Base-by-base conservation (phyloP, 208 protist genomes). In the Trypanosoma platydactyli region DNA sequence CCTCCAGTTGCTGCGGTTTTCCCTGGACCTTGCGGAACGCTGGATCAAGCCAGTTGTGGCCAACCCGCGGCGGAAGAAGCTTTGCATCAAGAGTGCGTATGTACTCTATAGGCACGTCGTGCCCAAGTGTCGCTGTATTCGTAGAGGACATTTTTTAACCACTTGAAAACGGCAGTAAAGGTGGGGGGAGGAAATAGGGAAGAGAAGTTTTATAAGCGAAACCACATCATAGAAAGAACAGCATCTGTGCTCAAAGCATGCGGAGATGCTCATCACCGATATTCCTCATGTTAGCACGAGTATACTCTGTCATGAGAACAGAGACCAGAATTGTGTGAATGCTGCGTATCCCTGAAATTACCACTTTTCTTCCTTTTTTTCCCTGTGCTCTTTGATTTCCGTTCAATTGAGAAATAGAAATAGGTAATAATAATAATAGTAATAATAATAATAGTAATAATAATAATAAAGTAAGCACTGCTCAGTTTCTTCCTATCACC, bases 31-130 rank as follows among this genome's bases (percentile, higher is more conserved):
- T 77, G 27, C 85, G 85, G 66, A 95, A 95, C 29, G 90, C 90
- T 65, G 83, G 81, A 51, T 95, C 90, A 50, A 84, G 86, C 90
- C 90, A 95, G 71, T 95, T 95, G 80, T 93, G 83, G 1, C 90
- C 90, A 24, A 93, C 85, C 22, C 83, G 79, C n/a, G 84, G 86
- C 4, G 90, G 90, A 33, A 95, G 80, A 15, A 94, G 71, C 46
- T 86, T 80, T 3, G 75, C 68, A 62, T 95, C 85, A 24, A 81
- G 74, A 5, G 83, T 83, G 24, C 86, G 83, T 51, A 95, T 75
- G 66, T 84, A 92, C 72, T 91, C 84, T 63, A 84, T 88, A 7
- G 83, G 81, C 9, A 95, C 86, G 48, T 95, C 84, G 33, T 75
- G 69, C 7, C 46, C 33, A 38, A 49, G 45, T 4, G 33, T 45